These are phyloP conservation scores for Fusarium sp. DNA, from an alignment of 2,329 filamentous ascomycete species.

Conservation along the genomic window DNA sequence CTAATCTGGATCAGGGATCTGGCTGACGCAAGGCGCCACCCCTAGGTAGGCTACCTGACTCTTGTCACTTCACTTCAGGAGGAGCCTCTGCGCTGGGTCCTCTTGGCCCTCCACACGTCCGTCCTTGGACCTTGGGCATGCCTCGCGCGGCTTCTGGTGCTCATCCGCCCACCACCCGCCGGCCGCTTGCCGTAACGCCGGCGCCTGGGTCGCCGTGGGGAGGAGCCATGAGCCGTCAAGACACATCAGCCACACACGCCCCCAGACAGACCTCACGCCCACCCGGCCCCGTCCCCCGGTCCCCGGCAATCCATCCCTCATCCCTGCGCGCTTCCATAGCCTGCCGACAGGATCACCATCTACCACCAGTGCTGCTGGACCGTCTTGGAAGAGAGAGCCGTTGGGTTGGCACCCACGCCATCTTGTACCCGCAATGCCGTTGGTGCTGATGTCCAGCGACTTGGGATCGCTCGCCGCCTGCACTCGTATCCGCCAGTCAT, in stretches of 20 bases:
- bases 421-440: conserved; percentile 39
- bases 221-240: conserved; percentile 34
- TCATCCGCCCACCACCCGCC: conserved; percentile 36
- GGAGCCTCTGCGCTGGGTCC: conserved; percentile 17
- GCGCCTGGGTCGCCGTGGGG: conserved; percentile 26
- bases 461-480: conserved; percentile 40
- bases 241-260: conserved; percentile 36
- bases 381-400: conserved; percentile 34
- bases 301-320: conserved; percentile 36
- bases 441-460: conserved; percentile 39
- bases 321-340: conserved; percentile 31
- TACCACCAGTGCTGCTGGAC: conserved; percentile 26
- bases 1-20: conserved; percentile 42
- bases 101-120: conserved; percentile 19
- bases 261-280: conserved; percentile 28
- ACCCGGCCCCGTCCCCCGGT: conserved; percentile 41
- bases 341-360: conserved; percentile 40
- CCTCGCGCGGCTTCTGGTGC: conserved; percentile 35
- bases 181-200: conserved; percentile 28
- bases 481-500: conserved; percentile 45
- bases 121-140: conserved; percentile 29
- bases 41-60: conserved; percentile 38
- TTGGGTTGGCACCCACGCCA: conserved; percentile 40
- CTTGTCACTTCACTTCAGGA: conserved; percentile 17
- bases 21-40: conserved; percentile 38